These are phyloP conservation scores for Aspergillus candidus DNA, from an alignment of 2,329 filamentous ascomycete genomes.

Conservation along the genomic window DNA sequence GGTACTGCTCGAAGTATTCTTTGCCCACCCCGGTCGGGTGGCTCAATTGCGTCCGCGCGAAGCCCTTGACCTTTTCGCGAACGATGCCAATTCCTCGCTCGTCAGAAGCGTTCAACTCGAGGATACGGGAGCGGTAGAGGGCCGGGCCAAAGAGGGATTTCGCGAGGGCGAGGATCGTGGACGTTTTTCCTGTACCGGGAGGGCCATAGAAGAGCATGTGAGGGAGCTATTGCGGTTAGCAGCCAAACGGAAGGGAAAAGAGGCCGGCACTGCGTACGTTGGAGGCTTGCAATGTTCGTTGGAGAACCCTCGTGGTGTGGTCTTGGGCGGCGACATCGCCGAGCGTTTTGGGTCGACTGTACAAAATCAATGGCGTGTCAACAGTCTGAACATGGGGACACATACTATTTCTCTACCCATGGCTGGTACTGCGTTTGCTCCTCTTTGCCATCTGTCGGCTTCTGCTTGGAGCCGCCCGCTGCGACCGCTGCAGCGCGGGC, in stretches of 20 bases:
- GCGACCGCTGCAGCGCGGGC: conserved; percentile 68
- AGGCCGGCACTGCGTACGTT: conserved; percentile 54
- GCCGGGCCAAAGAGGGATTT: conserved; percentile 97
- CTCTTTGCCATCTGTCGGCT: conserved; percentile 56
- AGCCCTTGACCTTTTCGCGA: conserved; percentile 96
- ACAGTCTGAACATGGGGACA: not conserved
- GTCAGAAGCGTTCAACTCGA: conserved; percentile 98
- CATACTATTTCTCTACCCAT: conserved; percentile 98
- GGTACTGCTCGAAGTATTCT: conserved; percentile 62
- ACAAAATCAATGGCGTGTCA: conserved; percentile 1
- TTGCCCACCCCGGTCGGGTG: conserved; percentile 65
- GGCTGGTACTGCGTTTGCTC: conserved; percentile 68
- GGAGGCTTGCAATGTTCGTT: conserved; percentile 86
- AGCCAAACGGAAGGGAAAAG: not conserved
- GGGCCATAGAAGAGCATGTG: conserved; percentile 99
- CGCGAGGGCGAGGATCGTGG: conserved; percentile 90
- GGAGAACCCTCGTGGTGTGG: conserved; percentile 88
- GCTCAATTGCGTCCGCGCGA: conserved; percentile 89
- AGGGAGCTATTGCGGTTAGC: conserved; percentile 56
- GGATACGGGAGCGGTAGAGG: conserved; percentile 86
- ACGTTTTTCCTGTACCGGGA: conserved; percentile 95
- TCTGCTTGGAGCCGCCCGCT: conserved; percentile 62
- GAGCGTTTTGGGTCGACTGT: conserved; percentile 84
- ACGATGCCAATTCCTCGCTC: conserved; percentile 97
- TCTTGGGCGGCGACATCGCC: conserved; percentile 96